Evolutionary conservation across 192 early-diverging fungal genomes (phyloP), one percentile per base, ranked within the genome.

Genomic region (Chytriomyces sp.): DNA sequence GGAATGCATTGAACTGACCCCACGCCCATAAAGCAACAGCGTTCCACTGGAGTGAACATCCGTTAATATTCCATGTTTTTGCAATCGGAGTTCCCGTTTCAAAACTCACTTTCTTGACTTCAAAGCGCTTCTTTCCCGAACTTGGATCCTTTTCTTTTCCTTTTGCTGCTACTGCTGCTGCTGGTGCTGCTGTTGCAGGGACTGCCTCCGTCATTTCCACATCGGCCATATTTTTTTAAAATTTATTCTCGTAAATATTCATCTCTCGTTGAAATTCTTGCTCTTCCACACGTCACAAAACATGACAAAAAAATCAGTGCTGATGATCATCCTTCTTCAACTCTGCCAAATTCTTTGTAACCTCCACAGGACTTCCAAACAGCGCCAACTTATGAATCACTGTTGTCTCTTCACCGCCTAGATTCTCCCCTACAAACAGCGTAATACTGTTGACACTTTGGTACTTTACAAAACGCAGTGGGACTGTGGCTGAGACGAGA

Each of bases 11-110:
- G n/a, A n/a, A 23, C 81, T 79, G 83, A 95, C 94, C 94, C 97
- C 97, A 99, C 45, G 96, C 93, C 97, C 97, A 99, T 60, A 99
- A 86, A 43, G 97, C 96, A 18, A 99, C 97, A 0, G 96, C 96
- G 78, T 97, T 97, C 97, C 97, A 99, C 94, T 96, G 83, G 20
- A 75, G 64, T 26, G 50, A 44, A 64, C 11, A 3, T 64, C 1
- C 16, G 0, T 3, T 44, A 64, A 0, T 69, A 2, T 0, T 0
- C 45, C 1, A 1, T 2, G 0, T 2, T 45, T 18, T 45, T 11
- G 46, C 24, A 18, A 45, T 45, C 1, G 23, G 6, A 1, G 0
- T 45, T 0, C 2, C 67, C 10, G 45, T n/a, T 10, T 48, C n/a
- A 73, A 24, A 44, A 45, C 72, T 57, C 84, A 93, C 93, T 90